Evolutionary conservation across 2,329 filamentous ascomycete genomes (phyloP).

Genomic region (Fusarium oxysporum): DNA sequence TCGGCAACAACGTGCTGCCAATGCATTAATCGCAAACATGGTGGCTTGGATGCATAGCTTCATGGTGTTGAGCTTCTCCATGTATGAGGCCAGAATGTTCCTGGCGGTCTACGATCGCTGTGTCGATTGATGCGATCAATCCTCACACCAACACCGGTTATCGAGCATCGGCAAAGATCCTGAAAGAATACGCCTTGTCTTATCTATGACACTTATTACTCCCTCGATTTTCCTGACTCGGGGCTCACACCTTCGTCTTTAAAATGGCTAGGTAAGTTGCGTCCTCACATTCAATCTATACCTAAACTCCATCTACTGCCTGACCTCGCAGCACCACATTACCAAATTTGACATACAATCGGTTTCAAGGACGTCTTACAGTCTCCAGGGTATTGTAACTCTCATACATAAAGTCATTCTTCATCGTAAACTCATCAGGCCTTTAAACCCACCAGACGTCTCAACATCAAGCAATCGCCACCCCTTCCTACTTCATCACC

Average conservation of each 20-base stretch:
- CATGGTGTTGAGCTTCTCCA: background rate
- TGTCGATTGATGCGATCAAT: background rate
- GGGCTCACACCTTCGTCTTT: background rate
- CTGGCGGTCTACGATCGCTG: background rate
- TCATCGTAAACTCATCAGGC: fast-evolving
- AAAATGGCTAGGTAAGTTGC: background rate
- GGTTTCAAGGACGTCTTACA: background rate
- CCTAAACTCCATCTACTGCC: background rate
- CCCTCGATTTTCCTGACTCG: too few relatives aligned
- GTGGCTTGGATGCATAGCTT: background rate
- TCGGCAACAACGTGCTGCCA: background rate
- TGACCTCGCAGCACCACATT: background rate
- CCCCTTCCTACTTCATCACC: background rate
- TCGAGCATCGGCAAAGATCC: too few relatives aligned
- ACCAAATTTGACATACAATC: background rate
- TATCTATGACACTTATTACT: too few relatives aligned
- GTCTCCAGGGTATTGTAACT: background rate
- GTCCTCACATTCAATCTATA: background rate
- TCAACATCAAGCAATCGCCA: background rate
- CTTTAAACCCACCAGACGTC: fast-evolving
- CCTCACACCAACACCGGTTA: too few relatives aligned
- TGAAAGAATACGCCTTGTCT: background rate
- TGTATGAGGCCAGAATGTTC: background rate
- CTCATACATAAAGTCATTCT: background rate
- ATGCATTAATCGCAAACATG: too few relatives aligned